These are phyloP conservation scores for Solanum virginianum DNA, from an alignment of 257 asterid genomes.

Conservation along the genomic window DNA sequence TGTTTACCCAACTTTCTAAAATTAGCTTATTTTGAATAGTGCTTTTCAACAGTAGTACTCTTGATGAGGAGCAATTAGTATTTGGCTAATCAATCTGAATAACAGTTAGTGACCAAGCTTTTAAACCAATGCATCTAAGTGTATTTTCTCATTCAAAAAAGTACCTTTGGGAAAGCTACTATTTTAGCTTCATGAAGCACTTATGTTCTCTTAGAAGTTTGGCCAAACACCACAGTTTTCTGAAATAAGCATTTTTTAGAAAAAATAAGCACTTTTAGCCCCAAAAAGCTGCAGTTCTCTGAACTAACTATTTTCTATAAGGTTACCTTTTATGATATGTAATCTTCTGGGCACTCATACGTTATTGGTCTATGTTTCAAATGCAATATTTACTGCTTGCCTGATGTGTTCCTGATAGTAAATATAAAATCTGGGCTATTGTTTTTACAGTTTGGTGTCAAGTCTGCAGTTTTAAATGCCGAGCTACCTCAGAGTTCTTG, in stretches of 20 bases:
- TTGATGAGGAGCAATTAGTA: no score
- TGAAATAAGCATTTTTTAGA: no score
- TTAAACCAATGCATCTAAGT: no score
- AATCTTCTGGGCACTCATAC: background rate
- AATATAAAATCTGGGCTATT: background rate
- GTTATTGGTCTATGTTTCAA: background rate
- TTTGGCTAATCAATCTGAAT: no score
- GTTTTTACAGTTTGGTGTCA: slow-evolving; percentile 73
- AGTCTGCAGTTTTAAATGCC: slow-evolving; percentile 87
- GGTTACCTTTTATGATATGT: background rate
- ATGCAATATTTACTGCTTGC: background rate
- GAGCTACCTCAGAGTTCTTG: slow-evolving; percentile 98
- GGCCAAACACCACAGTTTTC: background rate
- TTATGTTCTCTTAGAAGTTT: background rate
- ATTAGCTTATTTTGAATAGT: no score
- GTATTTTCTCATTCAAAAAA: background rate
- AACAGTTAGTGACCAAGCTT: no score
- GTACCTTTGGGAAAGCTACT: background rate
- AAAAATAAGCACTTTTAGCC: background rate
- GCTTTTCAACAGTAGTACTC: no score
- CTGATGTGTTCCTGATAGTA: background rate
- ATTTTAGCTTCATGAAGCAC: background rate
- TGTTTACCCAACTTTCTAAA: no score
- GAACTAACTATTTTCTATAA: background rate
- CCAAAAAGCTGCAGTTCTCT: background rate